Evolutionary conservation across 2,329 filamentous ascomycete species (phyloP).

Genomic region (Aureobasidium lini): DNA sequence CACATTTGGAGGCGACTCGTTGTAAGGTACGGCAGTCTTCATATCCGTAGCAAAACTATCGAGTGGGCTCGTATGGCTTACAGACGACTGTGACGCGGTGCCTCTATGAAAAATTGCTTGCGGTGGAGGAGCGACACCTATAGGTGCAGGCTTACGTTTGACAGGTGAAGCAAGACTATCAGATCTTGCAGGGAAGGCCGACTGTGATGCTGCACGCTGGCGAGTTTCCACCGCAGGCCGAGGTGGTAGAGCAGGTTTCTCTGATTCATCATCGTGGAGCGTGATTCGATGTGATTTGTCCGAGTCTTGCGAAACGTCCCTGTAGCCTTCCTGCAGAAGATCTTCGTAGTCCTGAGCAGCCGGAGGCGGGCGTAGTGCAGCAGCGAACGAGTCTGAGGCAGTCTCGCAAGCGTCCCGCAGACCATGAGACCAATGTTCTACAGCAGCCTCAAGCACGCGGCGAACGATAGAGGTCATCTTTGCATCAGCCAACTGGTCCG

Average conservation of each 20-base stretch:
- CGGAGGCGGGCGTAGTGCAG: constrained; percentile 34
- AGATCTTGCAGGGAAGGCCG: constrained; percentile 3
- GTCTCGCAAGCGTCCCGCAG: constrained; percentile 37
- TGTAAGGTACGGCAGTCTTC: not conserved
- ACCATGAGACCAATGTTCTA: constrained; percentile 38
- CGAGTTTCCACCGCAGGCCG: not conserved
- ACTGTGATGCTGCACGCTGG: not conserved
- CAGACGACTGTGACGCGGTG: constrained; percentile 21
- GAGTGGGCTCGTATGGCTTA: not conserved
- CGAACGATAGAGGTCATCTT: constrained; percentile 47
- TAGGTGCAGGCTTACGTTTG: constrained; percentile 36
- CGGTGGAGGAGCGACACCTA: constrained; percentile 33
- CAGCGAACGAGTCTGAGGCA: constrained; percentile 29
- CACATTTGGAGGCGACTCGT: not conserved
- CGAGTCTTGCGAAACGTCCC: not conserved
- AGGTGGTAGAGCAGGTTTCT: constrained; percentile 19
- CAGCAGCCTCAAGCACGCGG: constrained; percentile 41
- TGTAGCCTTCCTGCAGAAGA: constrained; percentile 30
- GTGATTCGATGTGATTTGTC: constrained; percentile 32
- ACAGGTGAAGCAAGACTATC: constrained; percentile 16
- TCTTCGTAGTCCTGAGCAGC: constrained; percentile 42
- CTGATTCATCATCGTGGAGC: constrained; percentile 29
- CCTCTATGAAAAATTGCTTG: constrained; percentile 31
- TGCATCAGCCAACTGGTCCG: constrained; percentile 48
- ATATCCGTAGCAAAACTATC: not conserved